These are phyloP conservation scores for Austropuccinia psidii DNA, from an alignment of 1,284 basidiomycete species.

Conservation along the genomic window DNA sequence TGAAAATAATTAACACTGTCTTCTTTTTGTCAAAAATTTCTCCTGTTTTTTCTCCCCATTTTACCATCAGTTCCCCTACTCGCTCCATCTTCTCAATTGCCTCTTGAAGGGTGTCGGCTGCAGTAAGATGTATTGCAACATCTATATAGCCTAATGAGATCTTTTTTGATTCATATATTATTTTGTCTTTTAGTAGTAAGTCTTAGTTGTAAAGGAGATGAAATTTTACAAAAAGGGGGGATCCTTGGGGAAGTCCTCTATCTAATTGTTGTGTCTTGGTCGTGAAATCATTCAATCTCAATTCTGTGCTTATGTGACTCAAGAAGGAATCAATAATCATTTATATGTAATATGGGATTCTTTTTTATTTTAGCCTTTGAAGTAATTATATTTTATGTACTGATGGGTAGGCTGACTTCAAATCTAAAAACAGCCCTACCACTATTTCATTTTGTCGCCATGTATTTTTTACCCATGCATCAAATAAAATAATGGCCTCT, in stretches of 20 bases:
- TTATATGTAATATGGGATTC: not conserved
- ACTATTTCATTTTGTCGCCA: not conserved
- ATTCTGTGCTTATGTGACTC: not conserved
- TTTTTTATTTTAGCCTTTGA: not conserved
- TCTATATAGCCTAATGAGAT: slow-evolving; percentile 22
- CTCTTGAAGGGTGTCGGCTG: not conserved
- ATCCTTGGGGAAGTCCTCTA: slow-evolving; percentile 14
- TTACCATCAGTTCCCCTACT: not conserved
- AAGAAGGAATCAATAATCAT: not conserved
- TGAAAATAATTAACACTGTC: not conserved
- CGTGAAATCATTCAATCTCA: not conserved
- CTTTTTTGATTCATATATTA: not conserved
- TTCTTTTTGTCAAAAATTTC: slow-evolving; percentile 25
- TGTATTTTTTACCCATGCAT: not conserved
- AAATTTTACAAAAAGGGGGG: not conserved
- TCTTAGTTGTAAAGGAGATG: slow-evolving; percentile 12
- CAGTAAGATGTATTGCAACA: not conserved
- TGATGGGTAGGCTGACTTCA: slow-evolving; percentile 15
- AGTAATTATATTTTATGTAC: not conserved
- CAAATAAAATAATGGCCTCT: not conserved
- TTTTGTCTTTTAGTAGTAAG: not conserved
- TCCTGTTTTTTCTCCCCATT: not conserved
- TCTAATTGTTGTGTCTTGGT: not conserved
- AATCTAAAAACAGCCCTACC: not conserved
- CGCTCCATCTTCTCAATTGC: not conserved